Evolutionary conservation across 768 basidiomycete genomes (phyloP).

Genomic region (Daedalea quercina): DNA sequence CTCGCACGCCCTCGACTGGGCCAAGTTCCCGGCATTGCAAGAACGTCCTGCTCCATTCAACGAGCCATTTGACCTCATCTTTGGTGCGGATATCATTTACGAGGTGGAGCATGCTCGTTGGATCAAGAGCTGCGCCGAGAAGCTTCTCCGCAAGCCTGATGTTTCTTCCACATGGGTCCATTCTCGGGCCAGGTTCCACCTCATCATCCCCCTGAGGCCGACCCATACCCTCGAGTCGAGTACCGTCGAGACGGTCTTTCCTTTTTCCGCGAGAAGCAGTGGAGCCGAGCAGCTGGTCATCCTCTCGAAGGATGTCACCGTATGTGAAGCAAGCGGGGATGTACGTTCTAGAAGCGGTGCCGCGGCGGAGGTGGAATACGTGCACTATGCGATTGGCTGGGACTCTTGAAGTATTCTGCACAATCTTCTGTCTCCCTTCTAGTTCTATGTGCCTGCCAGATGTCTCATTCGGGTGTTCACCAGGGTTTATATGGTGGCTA

Average conservation of each 20-base stretch:
- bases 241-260: constrained; percentile 53
- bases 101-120: constrained; percentile 41
- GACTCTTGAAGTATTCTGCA: too few relatives aligned
- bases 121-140: constrained; percentile 37
- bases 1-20: constrained; percentile 34
- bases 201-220: constrained; percentile 68
- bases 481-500: too few relatives aligned
- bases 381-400: constrained; percentile 74
- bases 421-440: too few relatives aligned
- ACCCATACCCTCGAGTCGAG: constrained; percentile 56
- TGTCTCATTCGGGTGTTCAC: too few relatives aligned
- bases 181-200: constrained; percentile 44
- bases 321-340: constrained; percentile 41
- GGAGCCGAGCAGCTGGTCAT: constrained; percentile 35
- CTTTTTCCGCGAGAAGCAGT: constrained; percentile 10
- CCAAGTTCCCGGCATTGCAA: constrained; percentile 10
- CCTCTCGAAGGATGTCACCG: constrained; percentile 44
- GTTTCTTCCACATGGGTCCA: neutral
- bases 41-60: constrained; percentile 14
- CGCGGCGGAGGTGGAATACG: constrained; percentile 53
- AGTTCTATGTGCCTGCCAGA: too few relatives aligned
- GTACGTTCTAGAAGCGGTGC: constrained; percentile 22
- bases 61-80: constrained; percentile 38
- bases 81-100: constrained; percentile 52
- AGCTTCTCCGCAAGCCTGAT: constrained; percentile 29